A percentile compares a stretch with the other conserved stretches of the same genome.
Conservation (phyloP, 345 rosid species). For the Arabidopsis suecica region DNA sequence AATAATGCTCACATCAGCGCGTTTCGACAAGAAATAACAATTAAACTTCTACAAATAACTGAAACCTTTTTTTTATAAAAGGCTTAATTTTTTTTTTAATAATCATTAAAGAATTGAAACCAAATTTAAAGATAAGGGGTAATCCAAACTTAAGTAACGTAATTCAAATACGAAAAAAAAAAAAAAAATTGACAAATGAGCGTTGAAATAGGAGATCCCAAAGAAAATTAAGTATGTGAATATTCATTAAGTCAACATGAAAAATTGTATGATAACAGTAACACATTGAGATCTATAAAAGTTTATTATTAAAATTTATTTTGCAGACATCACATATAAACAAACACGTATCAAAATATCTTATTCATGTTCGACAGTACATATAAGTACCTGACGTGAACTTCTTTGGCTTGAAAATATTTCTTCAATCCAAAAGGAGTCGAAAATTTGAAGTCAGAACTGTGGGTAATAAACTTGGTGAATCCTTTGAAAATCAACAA, state of each 20-base stretch:
- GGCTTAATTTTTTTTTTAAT: background rate
- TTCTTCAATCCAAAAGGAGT: background rate
- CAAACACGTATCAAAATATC: background rate
- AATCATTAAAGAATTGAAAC: background rate
- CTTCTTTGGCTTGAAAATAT: background rate
- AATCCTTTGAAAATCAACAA: constrained; percentile 15
- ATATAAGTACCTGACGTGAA: background rate
- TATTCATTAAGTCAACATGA: constrained; percentile 1
- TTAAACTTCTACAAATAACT: background rate
- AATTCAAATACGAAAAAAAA: background rate
- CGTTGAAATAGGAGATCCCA: constrained; percentile 3
- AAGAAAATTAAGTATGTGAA: background rate
- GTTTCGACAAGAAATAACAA: background rate
- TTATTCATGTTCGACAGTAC: background rate
- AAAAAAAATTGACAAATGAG: background rate
- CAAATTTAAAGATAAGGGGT: background rate
- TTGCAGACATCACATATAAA: constrained; percentile 4
- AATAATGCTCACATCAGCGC: constrained; percentile 1
- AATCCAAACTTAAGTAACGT: background rate
- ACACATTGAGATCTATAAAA: background rate
- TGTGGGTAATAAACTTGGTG: background rate
- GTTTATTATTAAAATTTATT: constrained; percentile 6
- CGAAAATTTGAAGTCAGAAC: constrained; percentile 4
- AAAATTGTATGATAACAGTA: constrained; percentile 3
- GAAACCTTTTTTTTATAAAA: background rate